A percentile compares a stretch with the other conserved stretches of the same genome.
Evolutionary conservation across 257 asterid genomes (phyloP).

Genomic region (Nemophila menziesii): DNA sequence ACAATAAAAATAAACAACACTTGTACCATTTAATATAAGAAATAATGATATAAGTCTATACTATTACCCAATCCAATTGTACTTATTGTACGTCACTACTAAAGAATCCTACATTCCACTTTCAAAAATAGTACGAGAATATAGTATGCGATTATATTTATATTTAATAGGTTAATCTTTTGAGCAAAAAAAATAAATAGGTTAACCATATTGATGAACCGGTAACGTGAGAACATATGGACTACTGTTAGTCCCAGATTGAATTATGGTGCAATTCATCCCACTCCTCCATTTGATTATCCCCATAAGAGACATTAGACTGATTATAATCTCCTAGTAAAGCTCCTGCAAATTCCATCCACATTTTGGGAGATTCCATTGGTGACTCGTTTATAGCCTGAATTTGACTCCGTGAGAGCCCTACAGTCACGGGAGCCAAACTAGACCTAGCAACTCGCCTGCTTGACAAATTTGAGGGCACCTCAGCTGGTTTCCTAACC

Average conservation of each 20-base stretch:
- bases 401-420: slow-evolving; percentile 39
- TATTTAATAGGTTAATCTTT: too few species aligned
- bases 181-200: too few species aligned
- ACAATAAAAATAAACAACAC: too few species aligned
- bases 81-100: too few species aligned
- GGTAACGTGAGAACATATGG: too few species aligned
- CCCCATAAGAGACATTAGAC: slow-evolving; percentile 2
- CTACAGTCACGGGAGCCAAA: slow-evolving; percentile 23
- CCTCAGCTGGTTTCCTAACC: slow-evolving; percentile 8
- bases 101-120: too few species aligned
- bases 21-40: background rate
- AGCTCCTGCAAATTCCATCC: slow-evolving; percentile 19
- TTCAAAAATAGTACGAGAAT: too few species aligned
- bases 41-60: background rate
- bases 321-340: background rate
- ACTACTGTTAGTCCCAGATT: slow-evolving; percentile 29
- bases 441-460: background rate
- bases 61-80: too few species aligned
- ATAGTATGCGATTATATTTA: too few species aligned
- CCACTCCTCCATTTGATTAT: slow-evolving; percentile 14
- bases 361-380: slow-evolving; percentile 53
- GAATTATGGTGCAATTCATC: slow-evolving; percentile 24
- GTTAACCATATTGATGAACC: too few species aligned
- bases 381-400: slow-evolving; percentile 59
- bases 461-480: background rate